A percentile compares a stretch with the other conserved stretches of the same genome.
Conservation (phyloP, 169 alveolate species). For the Plasmodium ovale region DNA sequence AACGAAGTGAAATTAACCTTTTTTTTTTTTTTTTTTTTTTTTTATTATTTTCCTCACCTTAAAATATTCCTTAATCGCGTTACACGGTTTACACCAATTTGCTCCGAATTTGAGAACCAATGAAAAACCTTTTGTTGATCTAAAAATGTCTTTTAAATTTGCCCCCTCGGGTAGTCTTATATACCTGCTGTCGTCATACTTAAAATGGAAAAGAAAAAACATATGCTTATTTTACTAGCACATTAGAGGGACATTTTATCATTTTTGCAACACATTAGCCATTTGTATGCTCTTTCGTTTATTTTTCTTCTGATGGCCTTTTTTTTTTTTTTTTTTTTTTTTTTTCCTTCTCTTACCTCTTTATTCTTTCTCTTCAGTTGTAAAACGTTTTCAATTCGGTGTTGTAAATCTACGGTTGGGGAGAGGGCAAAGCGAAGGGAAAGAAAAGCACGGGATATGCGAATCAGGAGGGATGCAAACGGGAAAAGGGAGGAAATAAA, state of each 20-base stretch:
- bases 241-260: neutral
- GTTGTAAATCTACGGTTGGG: constrained; percentile 7
- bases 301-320: neutral
- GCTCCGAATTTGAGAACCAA: constrained; percentile 60
- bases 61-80: constrained; percentile 25
- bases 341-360: constrained; percentile 13
- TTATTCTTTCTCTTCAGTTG: constrained; percentile 33
- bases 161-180: constrained; percentile 8
- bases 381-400: constrained; percentile 23
- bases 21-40: constrained; percentile 7
- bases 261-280: neutral
- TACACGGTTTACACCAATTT: constrained; percentile 72
- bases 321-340: neutral
- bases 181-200: constrained; percentile 26
- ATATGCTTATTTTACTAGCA: neutral
- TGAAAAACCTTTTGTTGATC: constrained; percentile 20
- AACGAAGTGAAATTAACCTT: neutral
- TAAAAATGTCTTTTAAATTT: constrained; percentile 22
- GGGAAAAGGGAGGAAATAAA: neutral
- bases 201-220: neutral
- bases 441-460: neutral
- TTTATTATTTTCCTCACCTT: no score
- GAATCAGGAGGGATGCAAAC: neutral
- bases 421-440: no score
- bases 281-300: no score